Percentiles rank a stretch among this genome's conserved stretches.
These are phyloP conservation scores for Amniculicola lignicola DNA, from an alignment of 495 filamentous ascomycete species.

Conservation along the genomic window DNA sequence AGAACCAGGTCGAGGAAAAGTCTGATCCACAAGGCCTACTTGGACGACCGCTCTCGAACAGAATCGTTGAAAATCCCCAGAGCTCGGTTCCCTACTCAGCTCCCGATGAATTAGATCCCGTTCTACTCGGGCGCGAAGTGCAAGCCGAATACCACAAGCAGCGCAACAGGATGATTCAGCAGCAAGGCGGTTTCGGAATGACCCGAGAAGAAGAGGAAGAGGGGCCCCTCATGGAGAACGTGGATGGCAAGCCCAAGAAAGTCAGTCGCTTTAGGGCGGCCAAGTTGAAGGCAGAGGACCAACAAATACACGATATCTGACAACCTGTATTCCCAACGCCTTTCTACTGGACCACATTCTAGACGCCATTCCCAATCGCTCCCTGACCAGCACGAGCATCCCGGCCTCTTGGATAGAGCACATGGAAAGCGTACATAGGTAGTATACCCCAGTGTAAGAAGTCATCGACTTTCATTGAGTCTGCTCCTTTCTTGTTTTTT, in stretches of 20 bases:
- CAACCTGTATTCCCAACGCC: too few relatives aligned
- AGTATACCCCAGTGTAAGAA: too few relatives aligned
- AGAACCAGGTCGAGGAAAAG: neutral
- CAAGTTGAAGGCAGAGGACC: slow-evolving; percentile 56
- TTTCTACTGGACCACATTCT: too few relatives aligned
- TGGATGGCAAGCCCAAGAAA: slow-evolving; percentile 62
- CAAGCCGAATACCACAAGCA: slow-evolving; percentile 74
- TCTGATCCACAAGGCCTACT: slow-evolving; percentile 10
- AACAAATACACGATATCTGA: too few relatives aligned
- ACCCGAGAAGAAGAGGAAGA: slow-evolving; percentile 57
- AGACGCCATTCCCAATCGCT: too few relatives aligned
- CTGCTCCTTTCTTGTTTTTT: too few relatives aligned
- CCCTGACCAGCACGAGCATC: neutral
- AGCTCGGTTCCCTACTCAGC: neutral
- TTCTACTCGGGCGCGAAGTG: slow-evolving; percentile 70
- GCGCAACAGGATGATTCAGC: slow-evolving; percentile 74
- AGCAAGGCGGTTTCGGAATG: slow-evolving; percentile 70
- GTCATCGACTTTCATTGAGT: too few relatives aligned
- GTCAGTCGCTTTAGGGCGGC: slow-evolving; percentile 90
- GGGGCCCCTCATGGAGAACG: slow-evolving; percentile 62
- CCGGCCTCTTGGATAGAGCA: too few relatives aligned
- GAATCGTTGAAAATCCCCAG: slow-evolving; percentile 6
- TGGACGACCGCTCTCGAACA: slow-evolving; percentile 9
- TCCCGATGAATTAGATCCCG: slow-evolving; percentile 67
- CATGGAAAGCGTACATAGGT: too few relatives aligned